Evolutionary conservation across 1,139 yeast species (phyloP), one percentile per base, ranked within the genome.

Genomic region (Zygoascus sp.): DNA sequence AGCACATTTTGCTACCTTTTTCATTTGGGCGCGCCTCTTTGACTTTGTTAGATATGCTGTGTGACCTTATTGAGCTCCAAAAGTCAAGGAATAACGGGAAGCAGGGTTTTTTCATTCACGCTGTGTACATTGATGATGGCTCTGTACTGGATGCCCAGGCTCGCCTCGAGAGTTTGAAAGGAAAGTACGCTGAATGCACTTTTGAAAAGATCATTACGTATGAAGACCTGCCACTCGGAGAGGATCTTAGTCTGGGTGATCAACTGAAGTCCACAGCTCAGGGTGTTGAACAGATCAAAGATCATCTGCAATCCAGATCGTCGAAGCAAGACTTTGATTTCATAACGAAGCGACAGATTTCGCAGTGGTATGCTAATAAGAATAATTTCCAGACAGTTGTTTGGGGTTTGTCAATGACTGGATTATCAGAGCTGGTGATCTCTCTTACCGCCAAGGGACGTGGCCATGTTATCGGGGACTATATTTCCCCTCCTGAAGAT

Each of bases 401-500:
- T 2, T 81, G 79, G 67, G 88, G 94, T 0, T 86, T 84, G 59
- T 80, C 87, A 16, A 86, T 87, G 90, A 85, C 96, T 1, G 74
- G 82, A 45, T 62, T 90, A 13, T 96, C 97, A 1, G 88, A 84
- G 56, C 81, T 81, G 50, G 80, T 87, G 20, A 72, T 92, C 27
- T 76, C 95, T 0, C 68, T 84, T 49, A 83, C 96, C 0, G 90
- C 90, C n/a, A 86, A 84, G 58, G 98, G 98, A 7, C 75, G 96
- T 52, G 97, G 97, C 0, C 73, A 83, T 2, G 75, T 74, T 27
- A 75, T 90, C 8, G 76, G 86, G 37, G 64, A 59, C 13, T 49
- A 53, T 19, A 50, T 48, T 10, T 30, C 28, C 19, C 53, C 57
- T 2, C 35, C 45, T 2, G 25, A 30, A 16, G 11, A 22, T 10